These are phyloP conservation scores for Ophiocordyceps camponoti-leonardi DNA, from an alignment of 2,329 filamentous ascomycete genomes.

Conservation along the genomic window DNA sequence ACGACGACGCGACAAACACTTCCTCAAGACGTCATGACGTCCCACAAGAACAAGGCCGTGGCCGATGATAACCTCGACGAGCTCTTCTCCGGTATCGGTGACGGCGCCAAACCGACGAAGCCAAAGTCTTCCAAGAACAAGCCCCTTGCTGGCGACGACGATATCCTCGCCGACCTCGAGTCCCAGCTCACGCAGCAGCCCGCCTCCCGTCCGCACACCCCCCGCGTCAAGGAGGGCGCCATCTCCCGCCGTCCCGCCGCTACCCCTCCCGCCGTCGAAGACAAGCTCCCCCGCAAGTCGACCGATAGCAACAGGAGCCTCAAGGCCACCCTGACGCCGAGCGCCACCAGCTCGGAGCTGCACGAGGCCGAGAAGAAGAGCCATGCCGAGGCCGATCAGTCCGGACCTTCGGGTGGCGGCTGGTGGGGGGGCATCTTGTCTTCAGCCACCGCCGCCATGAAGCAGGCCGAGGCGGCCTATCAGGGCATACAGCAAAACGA, in stretches of 20 bases:
- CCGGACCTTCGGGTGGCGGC: conserved; percentile 29
- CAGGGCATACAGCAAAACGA: conserved; percentile 94
- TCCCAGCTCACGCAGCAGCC: conserved; percentile 52
- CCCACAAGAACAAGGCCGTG: conserved; percentile 38
- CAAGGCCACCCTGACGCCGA: conserved; percentile 55
- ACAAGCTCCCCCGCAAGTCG: conserved; percentile 52
- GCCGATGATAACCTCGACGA: conserved; percentile 48
- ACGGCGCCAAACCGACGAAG: conserved; percentile 24
- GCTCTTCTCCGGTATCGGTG: conserved; percentile 45
- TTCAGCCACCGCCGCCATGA: conserved; percentile 70
- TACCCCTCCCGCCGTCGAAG: conserved; percentile 43
- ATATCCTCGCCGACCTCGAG: conserved; percentile 78
- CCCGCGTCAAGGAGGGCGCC: conserved; percentile 42
- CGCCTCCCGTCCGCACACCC: conserved; percentile 66
- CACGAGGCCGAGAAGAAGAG: conserved; percentile 39
- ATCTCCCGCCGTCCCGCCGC: conserved; percentile 26
- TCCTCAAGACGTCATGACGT: conserved; percentile 27
- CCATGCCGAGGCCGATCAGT: conserved; percentile 24
- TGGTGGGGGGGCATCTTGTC: conserved; percentile 84
- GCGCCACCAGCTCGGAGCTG: conserved; percentile 44
- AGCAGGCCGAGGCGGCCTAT: conserved; percentile 81
- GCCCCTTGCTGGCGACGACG: conserved; percentile 38
- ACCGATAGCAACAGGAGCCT: conserved; percentile 59
- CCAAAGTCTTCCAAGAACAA: conserved; percentile 28
- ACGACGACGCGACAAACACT: not conserved